These are phyloP conservation scores for Pseudomonodictys pantanalensis DNA, from an alignment of 495 filamentous ascomycete genomes.

Conservation along the genomic window DNA sequence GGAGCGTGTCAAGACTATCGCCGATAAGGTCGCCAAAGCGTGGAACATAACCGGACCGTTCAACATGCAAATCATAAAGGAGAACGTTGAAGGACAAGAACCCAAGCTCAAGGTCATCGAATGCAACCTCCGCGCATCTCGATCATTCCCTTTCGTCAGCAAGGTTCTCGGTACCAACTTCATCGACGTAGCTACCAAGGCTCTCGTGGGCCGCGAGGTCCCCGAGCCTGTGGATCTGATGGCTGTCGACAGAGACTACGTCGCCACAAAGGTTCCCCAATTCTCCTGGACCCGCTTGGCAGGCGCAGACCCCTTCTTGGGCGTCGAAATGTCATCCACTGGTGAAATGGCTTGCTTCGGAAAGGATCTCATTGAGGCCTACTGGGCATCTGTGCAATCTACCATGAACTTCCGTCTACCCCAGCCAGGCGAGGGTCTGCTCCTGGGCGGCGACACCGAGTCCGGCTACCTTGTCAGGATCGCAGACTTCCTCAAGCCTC, in stretches of 20 bases:
- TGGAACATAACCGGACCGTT: slow-evolving; percentile 97
- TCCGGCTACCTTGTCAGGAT: slow-evolving; percentile 67
- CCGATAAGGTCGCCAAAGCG: slow-evolving; percentile 91
- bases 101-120: slow-evolving; percentile 91
- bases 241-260: slow-evolving; percentile 80
- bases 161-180: slow-evolving; percentile 98
- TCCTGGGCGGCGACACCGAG: slow-evolving; percentile 80
- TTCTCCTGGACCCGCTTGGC: slow-evolving; percentile 99
- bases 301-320: slow-evolving; percentile 94
- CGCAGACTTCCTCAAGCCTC: slow-evolving; percentile 78
- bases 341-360: slow-evolving; percentile 99
- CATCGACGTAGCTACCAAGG: slow-evolving; percentile 93
- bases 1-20: slow-evolving; percentile 87
- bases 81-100: slow-evolving; percentile 63
- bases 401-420: slow-evolving; percentile 99
- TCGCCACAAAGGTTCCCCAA: slow-evolving; percentile 96
- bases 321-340: slow-evolving; percentile 95
- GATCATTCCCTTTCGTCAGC: slow-evolving; percentile 95
- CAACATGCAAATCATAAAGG: slow-evolving; percentile 99
- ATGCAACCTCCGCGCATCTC: slow-evolving; percentile 96
- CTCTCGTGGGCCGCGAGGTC: slow-evolving; percentile 80
- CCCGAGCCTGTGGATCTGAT: slow-evolving; percentile 87
- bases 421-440: slow-evolving; percentile 85
- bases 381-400: slow-evolving; percentile 93
- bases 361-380: slow-evolving; percentile 90